Evolutionary conservation across 768 basidiomycete genomes (phyloP).

Genomic region (Podaxis rugospora): DNA sequence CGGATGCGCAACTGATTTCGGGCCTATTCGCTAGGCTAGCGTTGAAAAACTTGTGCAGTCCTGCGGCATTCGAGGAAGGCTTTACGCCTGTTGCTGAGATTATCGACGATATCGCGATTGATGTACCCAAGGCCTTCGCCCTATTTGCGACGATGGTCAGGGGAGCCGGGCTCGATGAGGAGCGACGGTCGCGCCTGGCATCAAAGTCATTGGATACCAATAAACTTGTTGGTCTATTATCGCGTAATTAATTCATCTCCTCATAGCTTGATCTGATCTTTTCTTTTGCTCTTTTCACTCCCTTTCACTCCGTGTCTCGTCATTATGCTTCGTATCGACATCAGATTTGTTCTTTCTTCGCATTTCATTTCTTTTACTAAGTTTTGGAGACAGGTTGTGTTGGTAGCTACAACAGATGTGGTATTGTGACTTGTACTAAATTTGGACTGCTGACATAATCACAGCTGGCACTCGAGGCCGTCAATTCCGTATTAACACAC

Average conservation of each 20-base stretch:
- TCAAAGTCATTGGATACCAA: slow-evolving; percentile 58
- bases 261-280: slow-evolving; percentile 10
- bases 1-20: slow-evolving; percentile 72
- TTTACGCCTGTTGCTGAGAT: slow-evolving; percentile 66
- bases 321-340: neutral
- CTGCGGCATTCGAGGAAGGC: slow-evolving; percentile 69
- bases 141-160: slow-evolving; percentile 74
- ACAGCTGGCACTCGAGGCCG: neutral
- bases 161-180: slow-evolving; percentile 65
- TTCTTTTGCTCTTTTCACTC: slow-evolving; percentile 12
- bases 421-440: neutral
- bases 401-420: neutral
- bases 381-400: neutral
- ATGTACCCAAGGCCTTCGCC: slow-evolving; percentile 81
- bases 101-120: slow-evolving; percentile 85
- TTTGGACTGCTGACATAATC: neutral
- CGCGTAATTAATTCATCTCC: slow-evolving; percentile 4
- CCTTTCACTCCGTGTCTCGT: neutral
- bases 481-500: too few species aligned
- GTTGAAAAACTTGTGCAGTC: slow-evolving; percentile 54
- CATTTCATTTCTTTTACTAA: neutral
- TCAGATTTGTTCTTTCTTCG: neutral
- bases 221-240: slow-evolving; percentile 52
- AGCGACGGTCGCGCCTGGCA: slow-evolving; percentile 49
- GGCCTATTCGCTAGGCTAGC: slow-evolving; percentile 65